Evolutionary conservation across 2,329 filamentous ascomycete genomes (phyloP).

Genomic region (Neofusicoccum laricinum): DNA sequence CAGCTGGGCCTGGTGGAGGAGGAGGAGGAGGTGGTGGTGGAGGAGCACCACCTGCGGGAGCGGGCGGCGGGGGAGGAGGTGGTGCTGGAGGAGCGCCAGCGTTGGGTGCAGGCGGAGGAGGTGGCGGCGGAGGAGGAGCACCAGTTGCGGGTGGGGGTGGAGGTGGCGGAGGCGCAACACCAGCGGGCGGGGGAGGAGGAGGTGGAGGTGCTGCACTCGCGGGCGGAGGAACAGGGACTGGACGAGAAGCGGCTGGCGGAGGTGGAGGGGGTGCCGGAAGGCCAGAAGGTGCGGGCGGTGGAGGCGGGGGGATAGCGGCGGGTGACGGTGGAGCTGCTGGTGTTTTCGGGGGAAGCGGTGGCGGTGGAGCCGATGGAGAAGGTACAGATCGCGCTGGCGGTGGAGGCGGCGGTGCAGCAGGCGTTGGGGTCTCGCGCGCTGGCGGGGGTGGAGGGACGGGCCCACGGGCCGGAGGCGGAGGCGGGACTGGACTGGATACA

Average conservation of each 20-base stretch:
- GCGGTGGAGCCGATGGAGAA: constrained; percentile 52
- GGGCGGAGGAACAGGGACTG: constrained; percentile 38
- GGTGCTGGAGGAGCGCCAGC: constrained; percentile 27
- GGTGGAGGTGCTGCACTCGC: constrained; percentile 25
- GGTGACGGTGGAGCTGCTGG: constrained; percentile 30
- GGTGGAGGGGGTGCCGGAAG: constrained; percentile 32
- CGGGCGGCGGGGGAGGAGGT: constrained; percentile 39
- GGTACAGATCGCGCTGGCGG: constrained; percentile 42
- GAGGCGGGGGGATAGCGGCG: constrained; percentile 23
- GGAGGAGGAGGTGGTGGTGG: constrained; percentile 40
- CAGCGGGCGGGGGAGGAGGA: constrained; percentile 21
- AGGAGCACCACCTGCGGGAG: constrained; percentile 26
- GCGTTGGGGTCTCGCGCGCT: constrained; percentile 35
- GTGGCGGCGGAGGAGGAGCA: constrained; percentile 20
- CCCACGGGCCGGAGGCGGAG: constrained; percentile 71
- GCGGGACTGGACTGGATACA: constrained; percentile 55
- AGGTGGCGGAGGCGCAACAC: constrained; percentile 23
- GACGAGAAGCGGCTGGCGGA: constrained; percentile 31
- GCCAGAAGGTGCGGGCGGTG: constrained; percentile 23
- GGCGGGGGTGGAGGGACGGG: constrained; percentile 59
- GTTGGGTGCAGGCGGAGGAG: constrained; percentile 36
- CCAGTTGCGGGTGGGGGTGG: constrained; percentile 28
- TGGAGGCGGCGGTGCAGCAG: constrained; percentile 49
- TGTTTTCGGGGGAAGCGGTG: constrained; percentile 55
- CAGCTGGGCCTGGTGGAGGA: constrained; percentile 32